Evolutionary conservation across 139 green algal genomes (phyloP).

Genomic region (Closterium sp.): DNA sequence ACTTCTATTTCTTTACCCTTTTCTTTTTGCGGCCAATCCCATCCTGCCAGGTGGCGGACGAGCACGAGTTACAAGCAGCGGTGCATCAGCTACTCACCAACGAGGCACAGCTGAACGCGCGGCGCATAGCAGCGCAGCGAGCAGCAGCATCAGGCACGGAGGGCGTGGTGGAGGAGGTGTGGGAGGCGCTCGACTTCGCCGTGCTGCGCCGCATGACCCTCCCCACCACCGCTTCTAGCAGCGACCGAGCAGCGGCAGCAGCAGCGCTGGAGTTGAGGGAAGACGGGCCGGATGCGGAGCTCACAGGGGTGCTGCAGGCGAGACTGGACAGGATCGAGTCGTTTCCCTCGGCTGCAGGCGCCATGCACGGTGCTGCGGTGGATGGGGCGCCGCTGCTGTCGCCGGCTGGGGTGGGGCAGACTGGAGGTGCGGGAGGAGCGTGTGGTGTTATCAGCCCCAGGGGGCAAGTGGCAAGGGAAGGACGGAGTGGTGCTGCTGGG

Average conservation of each 20-base stretch:
- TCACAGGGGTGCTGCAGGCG: neutral
- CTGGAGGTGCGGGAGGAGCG: neutral
- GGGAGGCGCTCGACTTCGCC: neutral
- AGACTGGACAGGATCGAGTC: neutral
- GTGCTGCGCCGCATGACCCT: neutral
- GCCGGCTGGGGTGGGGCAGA: neutral
- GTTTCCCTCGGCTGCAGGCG: neutral
- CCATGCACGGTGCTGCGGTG: neutral
- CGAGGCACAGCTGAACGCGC: neutral
- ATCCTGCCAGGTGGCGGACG: constrained; percentile 1
- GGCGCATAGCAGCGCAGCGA: neutral
- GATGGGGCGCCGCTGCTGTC: neutral
- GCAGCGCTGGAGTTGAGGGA: neutral
- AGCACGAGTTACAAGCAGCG: neutral
- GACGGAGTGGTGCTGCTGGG: neutral
- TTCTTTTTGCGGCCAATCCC: neutral
- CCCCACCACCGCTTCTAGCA: too few species aligned
- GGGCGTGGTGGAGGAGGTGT: neutral
- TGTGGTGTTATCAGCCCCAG: neutral
- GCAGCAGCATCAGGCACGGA: neutral
- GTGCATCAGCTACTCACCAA: neutral
- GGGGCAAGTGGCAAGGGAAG: neutral
- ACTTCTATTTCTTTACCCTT: too few species aligned
- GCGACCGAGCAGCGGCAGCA: neutral
- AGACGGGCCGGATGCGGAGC: neutral